Conservation (phyloP, 2,329 filamentous ascomycete species). For the Chrysoporthe cubensis region DNA sequence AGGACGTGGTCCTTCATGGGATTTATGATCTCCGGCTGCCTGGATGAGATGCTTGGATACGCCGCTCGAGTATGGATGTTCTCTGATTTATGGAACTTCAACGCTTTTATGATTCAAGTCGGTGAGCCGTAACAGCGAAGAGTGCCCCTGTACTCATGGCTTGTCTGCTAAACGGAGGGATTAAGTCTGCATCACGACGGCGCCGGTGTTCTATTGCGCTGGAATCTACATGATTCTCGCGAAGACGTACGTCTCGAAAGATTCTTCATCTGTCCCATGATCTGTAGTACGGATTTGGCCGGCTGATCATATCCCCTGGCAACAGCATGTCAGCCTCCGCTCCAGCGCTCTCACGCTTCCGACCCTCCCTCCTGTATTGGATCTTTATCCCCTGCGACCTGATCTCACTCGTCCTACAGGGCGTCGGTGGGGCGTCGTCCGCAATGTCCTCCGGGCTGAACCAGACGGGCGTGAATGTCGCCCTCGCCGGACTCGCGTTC, state of each 20-base stretch:
- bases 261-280: not conserved
- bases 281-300: not conserved
- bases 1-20: slow-evolving; percentile 52
- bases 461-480: slow-evolving; percentile 50
- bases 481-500: slow-evolving; percentile 60
- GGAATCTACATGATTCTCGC: slow-evolving; percentile 68
- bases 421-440: slow-evolving; percentile 57
- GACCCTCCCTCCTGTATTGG: slow-evolving; percentile 47
- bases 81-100: slow-evolving; percentile 61
- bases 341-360: slow-evolving; percentile 45
- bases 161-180: not conserved
- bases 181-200: slow-evolving; percentile 61
- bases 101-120: slow-evolving; percentile 69
- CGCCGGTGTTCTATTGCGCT: slow-evolving; percentile 61
- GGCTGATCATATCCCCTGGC: not conserved
- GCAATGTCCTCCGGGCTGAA: slow-evolving; percentile 49
- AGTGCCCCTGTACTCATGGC: not conserved
- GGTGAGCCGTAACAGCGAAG: slow-evolving; percentile 41
- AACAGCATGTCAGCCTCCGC: slow-evolving; percentile 45
- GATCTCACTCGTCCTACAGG: slow-evolving; percentile 59
- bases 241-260: slow-evolving; percentile 35
- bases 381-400: slow-evolving; percentile 58
- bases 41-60: slow-evolving; percentile 66
- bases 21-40: slow-evolving; percentile 59
- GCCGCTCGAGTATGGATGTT: slow-evolving; percentile 61